Base-by-base conservation (phyloP, 805 yeast genomes). In the Debaryomyces tyrocola region DNA sequence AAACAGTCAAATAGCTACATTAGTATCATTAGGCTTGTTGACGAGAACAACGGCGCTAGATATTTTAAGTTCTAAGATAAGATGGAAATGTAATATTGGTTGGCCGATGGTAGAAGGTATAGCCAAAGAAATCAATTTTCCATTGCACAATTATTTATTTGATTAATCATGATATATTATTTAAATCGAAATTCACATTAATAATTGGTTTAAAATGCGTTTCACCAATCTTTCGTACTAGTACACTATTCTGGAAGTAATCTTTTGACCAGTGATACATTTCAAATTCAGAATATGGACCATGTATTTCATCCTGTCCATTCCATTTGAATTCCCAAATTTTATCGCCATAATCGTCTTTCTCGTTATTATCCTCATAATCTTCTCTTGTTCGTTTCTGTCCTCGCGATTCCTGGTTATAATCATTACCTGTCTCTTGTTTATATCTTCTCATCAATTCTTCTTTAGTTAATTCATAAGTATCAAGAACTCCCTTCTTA, bases 1-100 rank as follows among this genome's bases (percentile, higher is more conserved):
- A n/a, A 71, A 75, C 48, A 73, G 73, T 42, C 84, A 82, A 59
- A 62, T 85, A 31, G 83, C 89, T 2, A 83, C 86, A 1, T 63
- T 85, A 44, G 68, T 75, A 20, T 69, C 85, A 0, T 70, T 83
- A 52, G 83, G 82, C 29, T 59, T 84, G 47, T 51, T 80, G 11
- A 61, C 74, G 8, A 75, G 58, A 62, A 77, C 53, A 51, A 73
- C 52, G 49, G 71, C 53, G 53, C 66, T 62, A 11, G 90, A 85
- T 57, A 77, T 78, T 20, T 66, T 90, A 36, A 85, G 82, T 44
- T 80, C 90, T 15, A 79, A 80, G 46, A 78, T 87, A 1, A 80
- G 84, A 56, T 90, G 96, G 96, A 84, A 79, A 59, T 82, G 89
- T 50, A 87, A 87, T 56, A 80, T 85, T 7, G 76, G 82, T 36